These are phyloP conservation scores for Coffea eugenioides DNA, from an alignment of 257 asterid species.

Conservation along the genomic window DNA sequence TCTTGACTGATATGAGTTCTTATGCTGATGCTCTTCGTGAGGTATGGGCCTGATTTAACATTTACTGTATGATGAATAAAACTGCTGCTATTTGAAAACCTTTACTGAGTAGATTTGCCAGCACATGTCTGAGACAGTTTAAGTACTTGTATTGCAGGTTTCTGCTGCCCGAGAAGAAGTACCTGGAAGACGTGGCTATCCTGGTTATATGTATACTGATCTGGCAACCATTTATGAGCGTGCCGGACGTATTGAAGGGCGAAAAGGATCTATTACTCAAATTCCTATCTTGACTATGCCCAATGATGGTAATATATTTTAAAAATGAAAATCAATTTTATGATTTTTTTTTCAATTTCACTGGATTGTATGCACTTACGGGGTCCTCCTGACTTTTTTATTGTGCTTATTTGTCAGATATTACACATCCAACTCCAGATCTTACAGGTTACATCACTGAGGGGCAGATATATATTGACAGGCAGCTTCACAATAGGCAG, in stretches of 20 bases:
- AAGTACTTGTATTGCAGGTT: constrained; percentile 46
- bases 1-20: constrained; percentile 98
- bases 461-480: constrained; percentile 96
- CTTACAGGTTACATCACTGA: constrained; percentile 98
- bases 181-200: constrained; percentile 96
- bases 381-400: constrained; percentile 7
- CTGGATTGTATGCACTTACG: constrained; percentile 2
- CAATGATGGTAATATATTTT: constrained; percentile 66
- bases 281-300: constrained; percentile 98
- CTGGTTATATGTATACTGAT: constrained; percentile 97
- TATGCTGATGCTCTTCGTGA: constrained; percentile 99
- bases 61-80: not conserved
- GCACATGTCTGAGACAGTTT: not conserved
- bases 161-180: constrained; percentile 99
- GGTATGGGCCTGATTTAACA: constrained; percentile 35
- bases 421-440: constrained; percentile 99
- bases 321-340: not conserved
- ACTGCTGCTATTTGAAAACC: not conserved
- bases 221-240: constrained; percentile 96
- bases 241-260: constrained; percentile 99
- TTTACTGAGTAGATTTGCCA: not conserved
- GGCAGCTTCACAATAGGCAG: constrained; percentile 75
- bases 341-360: not conserved
- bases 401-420: constrained; percentile 57
- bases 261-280: constrained; percentile 95